Base-by-base conservation (phyloP, 2,329 filamentous ascomycete species). In the Coniochaeta sp. region DNA sequence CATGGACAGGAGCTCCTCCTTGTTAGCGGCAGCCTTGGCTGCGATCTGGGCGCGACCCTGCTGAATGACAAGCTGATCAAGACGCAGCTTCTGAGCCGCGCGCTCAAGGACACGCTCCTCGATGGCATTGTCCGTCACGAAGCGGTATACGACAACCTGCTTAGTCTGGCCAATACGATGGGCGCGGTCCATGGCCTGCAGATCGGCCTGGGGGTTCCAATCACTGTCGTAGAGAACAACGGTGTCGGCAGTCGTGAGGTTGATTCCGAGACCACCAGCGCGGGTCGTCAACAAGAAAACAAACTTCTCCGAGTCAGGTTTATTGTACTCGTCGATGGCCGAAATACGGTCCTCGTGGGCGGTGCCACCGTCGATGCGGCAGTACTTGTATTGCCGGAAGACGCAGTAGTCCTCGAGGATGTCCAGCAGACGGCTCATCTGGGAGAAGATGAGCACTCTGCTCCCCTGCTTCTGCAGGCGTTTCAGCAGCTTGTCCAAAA, bases 111-210 rank as follows among this genome's bases (percentile, higher is more conserved):
- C 94, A 72, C 99, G 97, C 71, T 99, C 94, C 65, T 99, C 94
- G 54, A 99, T 97, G 1, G 94, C 94, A 63, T 96, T 95, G 66
- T 99, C 94, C 0, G 95, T 99, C 22, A 99, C 89, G 61, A 99
- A 96, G 54, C 94, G 83, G 73, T 96, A 99, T 3, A 99, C 94
- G 40, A 91, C 81, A 10, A 99, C 94, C 67, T 99, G 94, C 72
- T 99, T 99, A 5, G 90, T 99, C 72, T 99, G 94, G 33, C 94
- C 94, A 61, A 99, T 99, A 72, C 94, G 90, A 73, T 99, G 94
- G 49, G 94, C 94, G 65, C 94, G 89, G 64, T 99, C 94, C 94
- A 99, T 99, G 52, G 94, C 94, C 69, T 99, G 94, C 54, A 99
- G 73, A 82, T 99, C 94, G 16, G 94, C 94, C 70, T 99, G 94